Evolutionary conservation across 2,329 filamentous ascomycete genomes (phyloP), one percentile per base, ranked within the genome.

Genomic region (Didymellaceae sp.): DNA sequence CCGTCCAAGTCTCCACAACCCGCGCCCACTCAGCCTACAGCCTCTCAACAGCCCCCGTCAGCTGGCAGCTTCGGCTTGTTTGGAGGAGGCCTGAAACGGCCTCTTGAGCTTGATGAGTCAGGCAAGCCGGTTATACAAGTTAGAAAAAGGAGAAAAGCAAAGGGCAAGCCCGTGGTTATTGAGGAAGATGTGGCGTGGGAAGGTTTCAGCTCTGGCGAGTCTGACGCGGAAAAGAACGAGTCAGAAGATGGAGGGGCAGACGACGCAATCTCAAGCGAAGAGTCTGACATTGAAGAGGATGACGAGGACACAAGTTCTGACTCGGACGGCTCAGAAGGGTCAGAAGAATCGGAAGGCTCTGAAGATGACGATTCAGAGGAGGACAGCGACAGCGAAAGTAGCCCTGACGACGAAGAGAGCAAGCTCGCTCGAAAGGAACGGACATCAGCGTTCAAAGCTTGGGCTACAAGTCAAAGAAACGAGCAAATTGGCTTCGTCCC

Each of bases 401-500:
- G 67, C 40, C n/a, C 14, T 10, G 45, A 45, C 21, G 72, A 75
- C 7, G 66, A 74, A 7, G 71, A 75, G 5, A 60, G 59, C 2
- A 75, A 77, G 41, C 67, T 68, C 11, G 67, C 65, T 22, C 72
- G 72, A 40, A 78, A 75, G 56, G 75, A 75, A 48, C 72, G 78
- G 17, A 74, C 80, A 32, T 87, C 85, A 2, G 91, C 90, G 0
- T 99, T 99, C 80, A 97, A 97, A 72, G 83, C 88, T 2, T 99
- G 94, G 94, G 94, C 94, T 16, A 86, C 87, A 22, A 85, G 90
- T 62, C 88, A 94, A 73, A 84, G 92, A 49, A 96, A 97, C 63
- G 84, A 93, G 62, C 88, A 89, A 4, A 78, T 95, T 24, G 92
- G 91, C 5, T 86, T 86, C 61, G 78, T 77, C 14, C 83, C 84